These are phyloP conservation scores for Litsea cubeba DNA, from an alignment of 164 flowering plant species.

Conservation along the genomic window DNA sequence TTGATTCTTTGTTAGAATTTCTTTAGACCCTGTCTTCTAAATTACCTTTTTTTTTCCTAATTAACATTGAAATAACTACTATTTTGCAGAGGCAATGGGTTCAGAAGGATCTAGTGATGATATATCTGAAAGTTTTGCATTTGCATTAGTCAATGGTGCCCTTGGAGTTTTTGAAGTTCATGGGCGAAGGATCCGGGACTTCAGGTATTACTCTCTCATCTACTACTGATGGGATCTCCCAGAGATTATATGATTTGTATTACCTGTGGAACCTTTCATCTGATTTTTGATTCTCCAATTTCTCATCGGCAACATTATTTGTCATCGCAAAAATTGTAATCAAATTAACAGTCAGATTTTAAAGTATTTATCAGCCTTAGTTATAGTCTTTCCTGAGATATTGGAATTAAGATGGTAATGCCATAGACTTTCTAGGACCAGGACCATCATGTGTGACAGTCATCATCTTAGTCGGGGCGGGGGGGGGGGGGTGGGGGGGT, in stretches of 20 bases:
- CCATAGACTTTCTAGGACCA: background rate
- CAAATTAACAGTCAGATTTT: no score
- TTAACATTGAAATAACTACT: constrained; percentile 9
- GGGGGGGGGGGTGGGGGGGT: no score
- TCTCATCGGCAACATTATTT: no score
- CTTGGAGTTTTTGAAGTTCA: constrained; percentile 99
- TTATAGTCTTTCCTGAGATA: background rate
- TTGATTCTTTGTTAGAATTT: constrained; percentile 6
- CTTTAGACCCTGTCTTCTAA: background rate
- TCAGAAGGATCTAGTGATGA: constrained; percentile 79
- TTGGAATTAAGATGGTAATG: background rate
- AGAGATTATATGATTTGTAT: no score
- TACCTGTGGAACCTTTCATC: no score
- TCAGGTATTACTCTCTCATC: constrained; percentile 37
- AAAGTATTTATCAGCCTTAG: background rate
- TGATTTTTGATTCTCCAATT: no score
- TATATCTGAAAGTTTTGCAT: constrained; percentile 88
- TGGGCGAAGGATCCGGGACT: constrained; percentile 92
- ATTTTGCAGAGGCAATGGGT: constrained; percentile 44
- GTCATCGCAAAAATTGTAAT: no score
- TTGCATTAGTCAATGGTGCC: constrained; percentile 97
- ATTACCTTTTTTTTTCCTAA: constrained; percentile 2
- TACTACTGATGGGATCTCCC: no score
- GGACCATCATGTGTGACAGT: background rate
- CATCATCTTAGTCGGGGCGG: background rate